These are phyloP conservation scores for Lachancea sp. DNA, from an alignment of 805 yeast genomes.

Conservation along the genomic window DNA sequence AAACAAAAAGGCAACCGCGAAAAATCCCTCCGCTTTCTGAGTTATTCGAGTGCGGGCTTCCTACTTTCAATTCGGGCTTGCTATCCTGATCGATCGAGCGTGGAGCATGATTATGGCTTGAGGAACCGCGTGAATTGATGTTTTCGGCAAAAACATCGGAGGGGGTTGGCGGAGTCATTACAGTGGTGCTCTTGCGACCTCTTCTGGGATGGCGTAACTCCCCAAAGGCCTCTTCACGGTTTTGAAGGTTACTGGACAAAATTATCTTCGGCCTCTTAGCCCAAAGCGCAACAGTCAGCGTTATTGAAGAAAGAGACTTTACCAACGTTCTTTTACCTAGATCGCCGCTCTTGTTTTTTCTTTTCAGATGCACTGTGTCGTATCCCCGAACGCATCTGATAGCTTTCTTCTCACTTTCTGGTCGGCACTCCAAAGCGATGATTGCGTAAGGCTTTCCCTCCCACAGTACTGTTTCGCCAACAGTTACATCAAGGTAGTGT, in stretches of 20 bases:
- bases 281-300: conserved; percentile 33
- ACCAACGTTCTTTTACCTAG: conserved; percentile 16
- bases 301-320: conserved; percentile 28
- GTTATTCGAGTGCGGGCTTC: not conserved
- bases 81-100: not conserved
- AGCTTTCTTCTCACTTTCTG: conserved; percentile 14
- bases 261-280: conserved; percentile 29
- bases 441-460: conserved; percentile 37
- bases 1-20: conserved; percentile 34
- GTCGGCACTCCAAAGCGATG: conserved; percentile 38
- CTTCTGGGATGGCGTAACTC: conserved; percentile 18
- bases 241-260: conserved; percentile 12
- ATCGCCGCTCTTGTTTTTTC: conserved; percentile 18
- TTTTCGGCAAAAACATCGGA: not conserved
- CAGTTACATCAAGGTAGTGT: conserved; percentile 44
- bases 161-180: conserved; percentile 4
- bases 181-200: conserved; percentile 15
- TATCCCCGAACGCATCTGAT: conserved; percentile 58
- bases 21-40: conserved; percentile 18
- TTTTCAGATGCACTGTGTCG: conserved; percentile 40
- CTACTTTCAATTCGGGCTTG: not conserved
- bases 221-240: conserved; percentile 13
- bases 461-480: conserved; percentile 48
- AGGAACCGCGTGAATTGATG: not conserved
- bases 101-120: not conserved